A percentile compares a stretch with the other conserved stretches of the same genome.
phyloP scores from a whole-genome alignment of 164 flowering plant species.

The Chimonanthus praecox region DNA sequence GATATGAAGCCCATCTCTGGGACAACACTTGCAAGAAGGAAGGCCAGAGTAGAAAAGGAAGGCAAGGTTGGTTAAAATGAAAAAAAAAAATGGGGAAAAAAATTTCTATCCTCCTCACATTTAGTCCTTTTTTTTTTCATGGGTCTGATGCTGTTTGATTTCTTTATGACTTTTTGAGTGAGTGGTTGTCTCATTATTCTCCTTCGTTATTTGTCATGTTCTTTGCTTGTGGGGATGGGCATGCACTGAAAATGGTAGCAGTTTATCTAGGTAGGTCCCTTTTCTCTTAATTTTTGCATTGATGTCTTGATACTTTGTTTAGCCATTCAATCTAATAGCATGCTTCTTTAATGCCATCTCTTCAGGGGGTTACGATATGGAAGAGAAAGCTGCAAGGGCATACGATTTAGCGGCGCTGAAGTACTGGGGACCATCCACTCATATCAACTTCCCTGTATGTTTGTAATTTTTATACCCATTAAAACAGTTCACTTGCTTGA shows the following conservation, averaged over 20 bases:
- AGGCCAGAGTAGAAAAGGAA: conserved; percentile 90
- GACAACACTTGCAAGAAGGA: conserved; percentile 82
- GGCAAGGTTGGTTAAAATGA: conserved; percentile 60
- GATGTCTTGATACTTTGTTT: background rate
- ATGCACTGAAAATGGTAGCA: conserved; percentile 27
- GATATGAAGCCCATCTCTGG: too few species aligned
- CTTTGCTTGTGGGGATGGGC: conserved; percentile 23
- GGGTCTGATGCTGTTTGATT: conserved; percentile 8
- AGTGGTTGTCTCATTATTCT: conserved; percentile 21
- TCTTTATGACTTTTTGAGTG: conserved; percentile 15
- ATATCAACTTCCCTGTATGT: conserved; percentile 69
- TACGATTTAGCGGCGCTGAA: too few species aligned
- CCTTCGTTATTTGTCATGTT: conserved; percentile 28
- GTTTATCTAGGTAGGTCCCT: conserved; percentile 63
- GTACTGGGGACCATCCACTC: conserved; percentile 47
- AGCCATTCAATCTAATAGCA: background rate
- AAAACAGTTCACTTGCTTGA: background rate
- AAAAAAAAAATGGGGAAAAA: background rate
- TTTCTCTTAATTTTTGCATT: background rate
- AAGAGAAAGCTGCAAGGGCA: conserved; percentile 77
- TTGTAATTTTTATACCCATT: conserved; percentile 1
- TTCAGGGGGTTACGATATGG: conserved; percentile 89
- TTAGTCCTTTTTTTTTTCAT: conserved; percentile 14
- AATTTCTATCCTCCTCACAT: background rate
- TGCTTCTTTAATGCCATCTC: background rate